Evolutionary conservation across 768 basidiomycete species (phyloP).

Genomic region (Dioszegia crocea): DNA sequence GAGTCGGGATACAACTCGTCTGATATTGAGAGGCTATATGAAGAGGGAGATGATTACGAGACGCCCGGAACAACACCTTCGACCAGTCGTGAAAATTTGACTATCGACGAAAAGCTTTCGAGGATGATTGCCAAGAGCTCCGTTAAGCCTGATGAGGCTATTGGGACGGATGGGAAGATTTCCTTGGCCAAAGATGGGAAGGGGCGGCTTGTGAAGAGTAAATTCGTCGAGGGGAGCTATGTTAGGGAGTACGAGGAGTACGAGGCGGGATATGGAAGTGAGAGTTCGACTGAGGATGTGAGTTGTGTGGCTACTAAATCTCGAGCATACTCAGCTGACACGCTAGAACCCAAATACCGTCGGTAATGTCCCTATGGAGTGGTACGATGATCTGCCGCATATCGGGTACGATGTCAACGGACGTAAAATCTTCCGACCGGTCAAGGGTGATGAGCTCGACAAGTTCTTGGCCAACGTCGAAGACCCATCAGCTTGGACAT

Average conservation of each 20-base stretch:
- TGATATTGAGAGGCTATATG: slow-evolving; percentile 49
- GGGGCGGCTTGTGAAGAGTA: slow-evolving; percentile 37
- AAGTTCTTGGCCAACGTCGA: slow-evolving; percentile 92
- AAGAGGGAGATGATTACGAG: slow-evolving; percentile 2
- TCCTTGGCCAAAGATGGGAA: slow-evolving; percentile 40
- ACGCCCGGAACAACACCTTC: slow-evolving; percentile 10
- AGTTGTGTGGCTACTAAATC: slow-evolving; percentile 30
- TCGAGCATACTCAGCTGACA: background rate
- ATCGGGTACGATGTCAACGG: slow-evolving; percentile 95
- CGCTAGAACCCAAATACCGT: slow-evolving; percentile 84
- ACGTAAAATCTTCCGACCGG: slow-evolving; percentile 87
- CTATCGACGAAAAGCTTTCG: slow-evolving; percentile 37
- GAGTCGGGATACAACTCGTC: slow-evolving; percentile 52
- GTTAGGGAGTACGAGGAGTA: slow-evolving; percentile 49
- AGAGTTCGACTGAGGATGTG: slow-evolving; percentile 51
- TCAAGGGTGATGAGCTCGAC: slow-evolving; percentile 92
- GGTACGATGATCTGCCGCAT: slow-evolving; percentile 99
- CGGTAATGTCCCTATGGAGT: slow-evolving; percentile 92
- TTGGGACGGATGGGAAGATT: slow-evolving; percentile 40
- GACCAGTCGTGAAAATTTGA: slow-evolving; percentile 12
- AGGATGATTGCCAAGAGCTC: slow-evolving; percentile 44
- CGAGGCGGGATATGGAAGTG: slow-evolving; percentile 52
- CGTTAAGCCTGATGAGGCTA: slow-evolving; percentile 46
- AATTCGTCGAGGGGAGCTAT: slow-evolving; percentile 45
- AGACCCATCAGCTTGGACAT: slow-evolving; percentile 85